Percentiles rank a stretch among this genome's conserved stretches.
Conservation (phyloP, 2,329 filamentous ascomycete species). For the Penicillium polonicum region DNA sequence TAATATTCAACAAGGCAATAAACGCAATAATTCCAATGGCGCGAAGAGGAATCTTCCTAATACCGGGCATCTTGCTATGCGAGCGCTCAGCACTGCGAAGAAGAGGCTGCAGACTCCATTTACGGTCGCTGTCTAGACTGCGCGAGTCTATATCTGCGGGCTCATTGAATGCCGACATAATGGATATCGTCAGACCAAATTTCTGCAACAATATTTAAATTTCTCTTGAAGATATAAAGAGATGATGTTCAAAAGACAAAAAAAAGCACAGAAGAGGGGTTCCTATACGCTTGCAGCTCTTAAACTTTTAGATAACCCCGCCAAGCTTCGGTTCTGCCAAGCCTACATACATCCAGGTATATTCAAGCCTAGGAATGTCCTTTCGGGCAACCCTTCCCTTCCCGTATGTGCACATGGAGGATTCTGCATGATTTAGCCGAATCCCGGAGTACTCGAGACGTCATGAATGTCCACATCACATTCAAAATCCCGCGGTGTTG, state of each 20-base stretch:
- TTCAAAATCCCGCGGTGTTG: not conserved
- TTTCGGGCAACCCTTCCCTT: not conserved
- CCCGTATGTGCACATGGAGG: not conserved
- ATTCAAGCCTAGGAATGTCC: not conserved
- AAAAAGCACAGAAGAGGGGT: conserved; percentile 1
- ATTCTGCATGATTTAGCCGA: not conserved
- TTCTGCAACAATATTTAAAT: not conserved
- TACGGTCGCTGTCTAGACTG: conserved; percentile 19
- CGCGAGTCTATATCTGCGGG: conserved; percentile 7
- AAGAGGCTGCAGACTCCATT: conserved; percentile 33
- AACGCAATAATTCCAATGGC: conserved; percentile 58
- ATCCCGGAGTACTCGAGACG: not conserved
- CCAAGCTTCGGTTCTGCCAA: not conserved
- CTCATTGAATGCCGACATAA: not conserved
- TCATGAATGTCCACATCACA: not conserved
- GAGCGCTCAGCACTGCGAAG: conserved; percentile 44
- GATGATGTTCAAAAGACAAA: not conserved
- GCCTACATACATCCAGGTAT: not conserved
- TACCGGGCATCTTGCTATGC: conserved; percentile 54
- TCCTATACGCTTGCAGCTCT: not conserved
- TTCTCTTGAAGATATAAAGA: not conserved
- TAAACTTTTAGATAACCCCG: not conserved
- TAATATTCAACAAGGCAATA: conserved; percentile 54
- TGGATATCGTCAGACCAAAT: not conserved
- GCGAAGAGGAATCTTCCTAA: conserved; percentile 56